Percentiles rank a stretch among this genome's conserved stretches.
Evolutionary conservation across 1,284 basidiomycete genomes (phyloP).

Genomic region (Coriolopsis trogii): DNA sequence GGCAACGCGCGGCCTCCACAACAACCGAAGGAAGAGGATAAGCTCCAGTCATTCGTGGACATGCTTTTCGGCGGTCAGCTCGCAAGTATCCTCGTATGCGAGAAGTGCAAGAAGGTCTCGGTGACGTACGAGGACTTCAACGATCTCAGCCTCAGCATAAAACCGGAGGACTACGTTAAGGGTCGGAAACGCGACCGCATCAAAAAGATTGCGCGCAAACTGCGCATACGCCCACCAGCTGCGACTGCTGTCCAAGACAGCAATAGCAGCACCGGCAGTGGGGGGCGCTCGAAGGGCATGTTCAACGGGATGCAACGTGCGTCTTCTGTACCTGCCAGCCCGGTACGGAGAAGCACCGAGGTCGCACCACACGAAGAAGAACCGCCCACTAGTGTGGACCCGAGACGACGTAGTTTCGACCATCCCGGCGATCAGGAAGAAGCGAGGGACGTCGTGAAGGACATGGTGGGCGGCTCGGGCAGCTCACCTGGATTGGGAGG

Average conservation of each 20-base stretch:
- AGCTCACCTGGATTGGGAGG: neutral
- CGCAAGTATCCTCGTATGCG: slow-evolving; percentile 90
- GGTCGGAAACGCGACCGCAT: slow-evolving; percentile 73
- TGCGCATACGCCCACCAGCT: slow-evolving; percentile 41
- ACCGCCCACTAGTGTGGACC: slow-evolving; percentile 30
- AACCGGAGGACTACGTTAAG: slow-evolving; percentile 73
- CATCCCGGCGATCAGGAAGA: slow-evolving; percentile 26
- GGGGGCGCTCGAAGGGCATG: no score
- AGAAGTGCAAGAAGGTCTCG: slow-evolving; percentile 89
- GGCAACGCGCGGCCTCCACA: neutral
- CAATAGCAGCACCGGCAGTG: slow-evolving; percentile 10
- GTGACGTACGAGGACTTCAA: slow-evolving; percentile 93
- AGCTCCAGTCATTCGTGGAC: slow-evolving; percentile 78
- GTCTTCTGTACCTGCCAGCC: slow-evolving; percentile 37
- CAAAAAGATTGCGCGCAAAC: slow-evolving; percentile 67
- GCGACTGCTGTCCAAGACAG: slow-evolving; percentile 10
- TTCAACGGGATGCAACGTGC: slow-evolving; percentile 29
- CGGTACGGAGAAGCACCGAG: slow-evolving; percentile 31
- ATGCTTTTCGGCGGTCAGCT: slow-evolving; percentile 89
- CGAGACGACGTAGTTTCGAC: slow-evolving; percentile 33
- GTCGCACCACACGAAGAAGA: slow-evolving; percentile 25
- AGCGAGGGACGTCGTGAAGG: slow-evolving; percentile 19
- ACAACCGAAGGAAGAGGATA: slow-evolving; percentile 41
- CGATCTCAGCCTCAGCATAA: slow-evolving; percentile 87
- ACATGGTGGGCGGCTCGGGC: slow-evolving; percentile 10